These are phyloP conservation scores for Pythium angustatum DNA, from an alignment of 352 stramenopile genomes.

Conservation along the genomic window DNA sequence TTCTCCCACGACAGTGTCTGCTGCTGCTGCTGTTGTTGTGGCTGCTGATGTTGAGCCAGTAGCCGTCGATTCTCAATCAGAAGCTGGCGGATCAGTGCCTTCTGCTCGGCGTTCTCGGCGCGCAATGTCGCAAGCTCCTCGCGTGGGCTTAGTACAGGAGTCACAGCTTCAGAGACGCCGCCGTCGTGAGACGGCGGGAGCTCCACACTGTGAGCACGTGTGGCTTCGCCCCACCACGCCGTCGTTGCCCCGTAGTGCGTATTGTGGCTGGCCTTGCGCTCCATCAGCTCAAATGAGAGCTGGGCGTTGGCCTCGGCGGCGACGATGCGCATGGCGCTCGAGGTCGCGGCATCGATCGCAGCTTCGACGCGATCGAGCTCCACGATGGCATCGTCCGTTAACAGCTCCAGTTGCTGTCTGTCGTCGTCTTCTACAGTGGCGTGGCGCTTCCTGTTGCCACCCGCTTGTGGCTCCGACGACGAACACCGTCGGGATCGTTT, in stretches of 20 bases:
- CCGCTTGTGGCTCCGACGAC: not conserved
- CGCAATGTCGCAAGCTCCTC: slow-evolving; percentile 12
- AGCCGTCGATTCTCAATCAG: slow-evolving; percentile 20
- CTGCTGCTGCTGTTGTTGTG: not conserved
- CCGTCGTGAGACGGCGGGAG: not conserved
- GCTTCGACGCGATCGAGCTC: not conserved
- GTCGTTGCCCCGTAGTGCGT: not conserved
- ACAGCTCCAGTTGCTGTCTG: not conserved
- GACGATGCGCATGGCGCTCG: not conserved
- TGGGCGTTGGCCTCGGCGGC: slow-evolving; percentile 18
- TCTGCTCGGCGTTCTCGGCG: slow-evolving; percentile 23
- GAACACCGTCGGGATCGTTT: not conserved
- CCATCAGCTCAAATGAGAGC: slow-evolving; percentile 24
- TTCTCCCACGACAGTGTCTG: not conserved
- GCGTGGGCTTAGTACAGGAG: not conserved
- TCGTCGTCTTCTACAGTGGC: not conserved
- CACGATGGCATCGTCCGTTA: not conserved
- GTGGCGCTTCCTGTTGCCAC: not conserved
- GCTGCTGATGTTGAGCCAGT: slow-evolving; percentile 9
- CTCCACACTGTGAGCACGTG: not conserved
- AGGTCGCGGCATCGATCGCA: not conserved
- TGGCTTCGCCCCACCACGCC: not conserved
- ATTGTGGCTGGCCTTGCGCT: slow-evolving; percentile 20
- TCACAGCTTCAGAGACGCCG: not conserved
- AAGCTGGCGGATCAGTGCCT: slow-evolving; percentile 19